Percentiles rank a stretch among this genome's conserved stretches.
phyloP scores from a whole-genome alignment of 352 stramenopile genomes.

The Pythium volutum region DNA sequence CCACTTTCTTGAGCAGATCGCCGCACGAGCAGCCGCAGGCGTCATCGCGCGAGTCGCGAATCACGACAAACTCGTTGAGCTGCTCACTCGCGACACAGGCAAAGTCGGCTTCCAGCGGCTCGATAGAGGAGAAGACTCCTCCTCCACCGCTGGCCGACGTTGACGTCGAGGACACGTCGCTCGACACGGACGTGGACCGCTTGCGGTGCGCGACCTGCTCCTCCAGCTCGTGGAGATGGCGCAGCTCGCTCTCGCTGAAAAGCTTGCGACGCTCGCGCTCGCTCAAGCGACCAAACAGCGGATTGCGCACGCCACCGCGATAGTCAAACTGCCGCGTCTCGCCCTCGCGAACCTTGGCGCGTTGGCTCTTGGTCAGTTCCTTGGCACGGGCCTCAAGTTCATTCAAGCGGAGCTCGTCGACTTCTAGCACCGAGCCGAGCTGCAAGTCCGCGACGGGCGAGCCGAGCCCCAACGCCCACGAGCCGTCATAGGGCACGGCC shows the following conservation, averaged over 20 bases:
- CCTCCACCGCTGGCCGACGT: background rate
- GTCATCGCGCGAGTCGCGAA: constrained; percentile 75
- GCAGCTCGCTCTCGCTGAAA: constrained; percentile 42
- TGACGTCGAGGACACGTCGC: background rate
- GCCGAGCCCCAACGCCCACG: constrained; percentile 76
- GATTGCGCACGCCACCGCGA: constrained; percentile 60
- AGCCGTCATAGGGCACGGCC: constrained; percentile 77
- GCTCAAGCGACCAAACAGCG: constrained; percentile 68
- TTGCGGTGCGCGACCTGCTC: constrained; percentile 20
- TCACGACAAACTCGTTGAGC: constrained; percentile 77
- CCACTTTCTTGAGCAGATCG: constrained; percentile 78
- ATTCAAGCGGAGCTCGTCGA: constrained; percentile 50
- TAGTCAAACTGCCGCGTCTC: constrained; percentile 86
- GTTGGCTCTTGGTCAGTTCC: constrained; percentile 60
- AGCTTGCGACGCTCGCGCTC: constrained; percentile 71
- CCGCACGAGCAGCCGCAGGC: constrained; percentile 78
- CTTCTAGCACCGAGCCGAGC: constrained; percentile 66
- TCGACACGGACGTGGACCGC: constrained; percentile 14
- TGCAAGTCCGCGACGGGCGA: constrained; percentile 55
- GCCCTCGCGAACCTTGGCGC: constrained; percentile 46
- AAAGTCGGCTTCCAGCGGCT: constrained; percentile 41
- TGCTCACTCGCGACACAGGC: constrained; percentile 79
- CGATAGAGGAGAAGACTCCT: background rate
- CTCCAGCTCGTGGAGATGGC: constrained; percentile 19
- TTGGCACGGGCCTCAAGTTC: constrained; percentile 56